Evolutionary conservation across 768 basidiomycete genomes (phyloP).

Genomic region (Boletus huronensis): DNA sequence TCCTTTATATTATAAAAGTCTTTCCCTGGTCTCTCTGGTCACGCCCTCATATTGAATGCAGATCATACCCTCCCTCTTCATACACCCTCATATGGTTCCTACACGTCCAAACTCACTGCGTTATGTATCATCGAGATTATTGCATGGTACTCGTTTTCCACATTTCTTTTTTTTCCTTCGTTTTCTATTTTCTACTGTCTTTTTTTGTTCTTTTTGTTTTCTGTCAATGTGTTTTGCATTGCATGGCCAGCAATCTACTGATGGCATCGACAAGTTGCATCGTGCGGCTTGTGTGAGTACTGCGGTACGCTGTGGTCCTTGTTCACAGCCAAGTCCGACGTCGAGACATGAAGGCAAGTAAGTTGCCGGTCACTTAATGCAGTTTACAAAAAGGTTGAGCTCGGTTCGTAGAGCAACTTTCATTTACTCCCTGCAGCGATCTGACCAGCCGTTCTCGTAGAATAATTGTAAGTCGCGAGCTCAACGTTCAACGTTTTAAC

Average conservation of each 20-base stretch:
- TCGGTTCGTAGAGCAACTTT: no score
- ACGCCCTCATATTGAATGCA: slow-evolving; percentile 9
- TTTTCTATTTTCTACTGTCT: not conserved
- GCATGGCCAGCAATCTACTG: slow-evolving; percentile 19
- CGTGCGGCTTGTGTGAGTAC: not conserved
- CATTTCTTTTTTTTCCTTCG: not conserved
- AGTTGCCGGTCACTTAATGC: no score
- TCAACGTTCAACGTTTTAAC: no score
- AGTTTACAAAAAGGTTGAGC: no score
- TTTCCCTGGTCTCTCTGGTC: slow-evolving; percentile 3
- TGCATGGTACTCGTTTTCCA: slow-evolving; percentile 16
- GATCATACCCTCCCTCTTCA: slow-evolving; percentile 15
- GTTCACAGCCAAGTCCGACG: not conserved
- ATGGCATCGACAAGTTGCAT: not conserved
- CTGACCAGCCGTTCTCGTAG: no score
- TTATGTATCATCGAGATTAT: slow-evolving; percentile 31
- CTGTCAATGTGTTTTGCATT: slow-evolving; percentile 5
- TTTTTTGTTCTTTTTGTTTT: not conserved
- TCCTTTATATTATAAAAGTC: not conserved
- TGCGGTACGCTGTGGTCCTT: not conserved
- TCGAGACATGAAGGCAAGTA: not conserved
- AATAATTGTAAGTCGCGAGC: no score
- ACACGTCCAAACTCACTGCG: slow-evolving; percentile 21
- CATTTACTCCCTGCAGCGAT: no score
- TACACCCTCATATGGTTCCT: slow-evolving; percentile 5